A percentile compares a stretch with the other conserved stretches of the same genome.
Evolutionary conservation across 2,329 filamentous ascomycete species (phyloP).

Genomic region (Clonostachys sp.): DNA sequence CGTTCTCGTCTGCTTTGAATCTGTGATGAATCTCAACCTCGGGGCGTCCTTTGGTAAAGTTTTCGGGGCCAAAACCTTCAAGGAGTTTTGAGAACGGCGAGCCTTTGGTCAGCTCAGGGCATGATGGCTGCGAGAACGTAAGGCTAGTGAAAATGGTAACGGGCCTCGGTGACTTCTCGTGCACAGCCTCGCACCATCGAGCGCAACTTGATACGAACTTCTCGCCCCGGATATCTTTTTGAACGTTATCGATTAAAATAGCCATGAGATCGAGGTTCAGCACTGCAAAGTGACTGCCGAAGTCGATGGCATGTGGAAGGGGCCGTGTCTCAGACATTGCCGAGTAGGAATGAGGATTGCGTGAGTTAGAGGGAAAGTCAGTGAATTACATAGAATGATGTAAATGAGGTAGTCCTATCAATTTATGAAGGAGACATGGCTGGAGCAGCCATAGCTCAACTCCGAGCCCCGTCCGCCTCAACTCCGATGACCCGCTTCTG

Average conservation of each 20-base stretch:
- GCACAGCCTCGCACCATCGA: constrained; percentile 31
- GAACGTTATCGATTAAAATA: constrained; percentile 23
- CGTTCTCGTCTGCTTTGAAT: constrained; percentile 21
- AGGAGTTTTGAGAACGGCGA: constrained; percentile 22
- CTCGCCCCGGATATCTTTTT: constrained; percentile 21
- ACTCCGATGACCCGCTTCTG: constrained; percentile 1
- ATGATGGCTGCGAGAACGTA: constrained; percentile 20
- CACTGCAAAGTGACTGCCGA: constrained; percentile 2
- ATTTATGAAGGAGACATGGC: background rate
- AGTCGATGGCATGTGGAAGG: background rate
- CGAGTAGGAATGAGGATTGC: background rate
- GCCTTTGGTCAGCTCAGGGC: constrained; percentile 24
- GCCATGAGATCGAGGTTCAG: constrained; percentile 32
- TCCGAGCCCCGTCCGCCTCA: constrained; percentile 2
- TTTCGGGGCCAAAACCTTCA: constrained; percentile 12
- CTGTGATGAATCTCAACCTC: constrained; percentile 21
- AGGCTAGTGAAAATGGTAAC: constrained; percentile 31
- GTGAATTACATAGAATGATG: background rate
- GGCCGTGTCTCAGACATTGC: background rate
- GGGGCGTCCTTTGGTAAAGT: constrained; percentile 13
- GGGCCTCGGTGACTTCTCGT: constrained; percentile 21
- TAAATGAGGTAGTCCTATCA: background rate
- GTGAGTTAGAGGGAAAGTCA: background rate
- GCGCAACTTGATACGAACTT: constrained; percentile 23
- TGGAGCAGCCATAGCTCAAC: background rate